Evolutionary conservation across 2,329 filamentous ascomycete genomes (phyloP).

Genomic region (Intubia oerlemansii): DNA sequence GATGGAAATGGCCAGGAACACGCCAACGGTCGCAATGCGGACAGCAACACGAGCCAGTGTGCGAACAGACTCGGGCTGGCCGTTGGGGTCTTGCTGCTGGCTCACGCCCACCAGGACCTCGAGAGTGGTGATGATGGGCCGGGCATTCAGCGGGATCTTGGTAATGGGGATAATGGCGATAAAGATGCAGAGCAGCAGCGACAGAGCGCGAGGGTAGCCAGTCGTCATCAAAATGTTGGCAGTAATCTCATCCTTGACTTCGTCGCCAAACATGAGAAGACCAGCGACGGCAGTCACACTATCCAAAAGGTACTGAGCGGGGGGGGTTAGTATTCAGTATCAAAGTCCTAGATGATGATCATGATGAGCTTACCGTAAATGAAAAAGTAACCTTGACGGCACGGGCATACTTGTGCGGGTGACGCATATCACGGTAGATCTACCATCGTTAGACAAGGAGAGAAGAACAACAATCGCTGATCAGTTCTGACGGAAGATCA

Average conservation of each 20-base stretch:
- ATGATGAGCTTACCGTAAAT: constrained; percentile 12
- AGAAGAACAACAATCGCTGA: no score
- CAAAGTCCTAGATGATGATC: not conserved
- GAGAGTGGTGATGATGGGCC: constrained; percentile 68
- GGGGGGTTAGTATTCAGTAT: not conserved
- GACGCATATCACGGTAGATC: constrained; percentile 42
- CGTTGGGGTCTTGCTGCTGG: constrained; percentile 17
- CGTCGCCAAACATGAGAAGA: constrained; percentile 84
- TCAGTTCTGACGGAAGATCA: no score
- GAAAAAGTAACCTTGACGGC: constrained; percentile 11
- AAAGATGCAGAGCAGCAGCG: constrained; percentile 63
- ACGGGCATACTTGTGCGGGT: constrained; percentile 58
- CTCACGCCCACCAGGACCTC: constrained; percentile 54
- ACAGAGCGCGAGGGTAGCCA: constrained; percentile 53
- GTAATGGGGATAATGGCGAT: constrained; percentile 87
- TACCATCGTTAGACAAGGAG: no score
- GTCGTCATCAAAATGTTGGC: constrained; percentile 61
- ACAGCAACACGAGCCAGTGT: constrained; percentile 36
- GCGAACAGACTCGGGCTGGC: constrained; percentile 25
- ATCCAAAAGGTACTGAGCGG: constrained; percentile 61
- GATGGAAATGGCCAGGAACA: constrained; percentile 55
- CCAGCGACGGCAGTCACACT: constrained; percentile 63
- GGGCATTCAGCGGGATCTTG: constrained; percentile 79
- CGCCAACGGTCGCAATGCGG: constrained; percentile 42
- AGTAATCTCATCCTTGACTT: constrained; percentile 74